phyloP scores from a whole-genome alignment of 2,329 filamentous ascomycete genomes.

The Fusarium sp. region DNA sequence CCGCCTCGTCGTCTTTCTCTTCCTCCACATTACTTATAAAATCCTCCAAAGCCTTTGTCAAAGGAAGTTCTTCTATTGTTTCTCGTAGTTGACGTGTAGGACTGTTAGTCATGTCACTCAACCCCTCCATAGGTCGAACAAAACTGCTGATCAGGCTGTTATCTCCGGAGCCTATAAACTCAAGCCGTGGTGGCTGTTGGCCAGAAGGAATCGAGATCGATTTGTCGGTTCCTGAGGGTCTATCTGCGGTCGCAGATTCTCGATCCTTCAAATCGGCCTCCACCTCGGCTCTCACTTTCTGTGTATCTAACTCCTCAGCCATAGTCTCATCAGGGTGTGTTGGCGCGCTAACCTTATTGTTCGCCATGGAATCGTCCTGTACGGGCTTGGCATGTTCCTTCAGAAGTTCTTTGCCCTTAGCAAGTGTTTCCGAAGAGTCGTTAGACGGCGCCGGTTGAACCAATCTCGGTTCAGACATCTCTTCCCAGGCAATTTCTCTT shows the following conservation, averaged over 20 bases:
- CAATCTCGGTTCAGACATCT: constrained; percentile 77
- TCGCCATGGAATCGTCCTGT: constrained; percentile 21
- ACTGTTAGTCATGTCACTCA: constrained; percentile 34
- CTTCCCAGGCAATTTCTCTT: constrained; percentile 68
- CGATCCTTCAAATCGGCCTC: constrained; percentile 40
- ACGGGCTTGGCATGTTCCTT: constrained; percentile 24
- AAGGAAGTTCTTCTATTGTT: constrained; percentile 7
- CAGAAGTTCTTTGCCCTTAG: constrained; percentile 46
- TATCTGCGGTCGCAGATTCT: constrained; percentile 26
- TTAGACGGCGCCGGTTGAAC: constrained; percentile 56
- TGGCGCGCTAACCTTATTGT: constrained; percentile 47
- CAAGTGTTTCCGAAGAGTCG: constrained; percentile 43
- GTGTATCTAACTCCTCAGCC: constrained; percentile 47
- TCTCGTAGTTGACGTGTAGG: constrained; percentile 39
- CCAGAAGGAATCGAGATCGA: constrained; percentile 48
- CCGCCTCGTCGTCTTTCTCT: not conserved
- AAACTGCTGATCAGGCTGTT: constrained; percentile 41
- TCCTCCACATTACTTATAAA: constrained; percentile 1
- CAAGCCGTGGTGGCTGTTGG: constrained; percentile 43
- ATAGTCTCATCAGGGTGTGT: constrained; percentile 36
- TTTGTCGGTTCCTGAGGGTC: constrained; percentile 33
- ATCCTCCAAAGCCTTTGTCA: constrained; percentile 3
- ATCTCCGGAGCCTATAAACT: constrained; percentile 34
- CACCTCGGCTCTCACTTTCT: constrained; percentile 47
- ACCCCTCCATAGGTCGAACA: constrained; percentile 38